Evolutionary conservation across 2,329 filamentous ascomycete genomes (phyloP).

Genomic region (Aspergillus pseudoglaucus): DNA sequence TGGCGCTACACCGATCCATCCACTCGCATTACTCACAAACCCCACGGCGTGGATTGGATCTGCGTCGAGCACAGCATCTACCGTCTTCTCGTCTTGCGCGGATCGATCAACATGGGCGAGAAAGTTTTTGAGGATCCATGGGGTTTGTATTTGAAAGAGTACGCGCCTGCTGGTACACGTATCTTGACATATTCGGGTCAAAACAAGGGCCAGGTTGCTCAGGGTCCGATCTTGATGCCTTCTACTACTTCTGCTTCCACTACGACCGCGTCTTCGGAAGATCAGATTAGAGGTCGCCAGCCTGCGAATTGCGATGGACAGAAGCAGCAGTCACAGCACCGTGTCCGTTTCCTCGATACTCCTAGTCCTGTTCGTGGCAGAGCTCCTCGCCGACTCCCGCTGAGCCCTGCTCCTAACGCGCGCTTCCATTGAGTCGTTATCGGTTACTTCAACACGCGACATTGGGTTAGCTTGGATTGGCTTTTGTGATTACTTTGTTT

Average conservation of each 20-base stretch:
- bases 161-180: not conserved
- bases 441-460: not conserved
- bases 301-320: not conserved
- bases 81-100: constrained; percentile 8
- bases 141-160: constrained; percentile 5
- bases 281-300: not conserved
- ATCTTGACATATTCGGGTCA: not conserved
- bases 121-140: constrained; percentile 5
- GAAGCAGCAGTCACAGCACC: not conserved
- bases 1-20: constrained; percentile 2
- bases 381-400: not conserved
- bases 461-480: not conserved
- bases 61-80: constrained; percentile 1
- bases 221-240: constrained; percentile 1
- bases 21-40: constrained; percentile 5
- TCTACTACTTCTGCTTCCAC: not conserved
- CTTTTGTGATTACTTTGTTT: too few relatives aligned
- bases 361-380: not conserved
- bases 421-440: not conserved
- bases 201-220: not conserved
- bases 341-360: not conserved
- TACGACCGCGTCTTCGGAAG: not conserved
- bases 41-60: constrained; percentile 5
- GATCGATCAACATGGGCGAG: not conserved
- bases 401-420: not conserved